Evolutionary conservation across 305 asterid species (phyloP).

Genomic region (Petunia hybrid): DNA sequence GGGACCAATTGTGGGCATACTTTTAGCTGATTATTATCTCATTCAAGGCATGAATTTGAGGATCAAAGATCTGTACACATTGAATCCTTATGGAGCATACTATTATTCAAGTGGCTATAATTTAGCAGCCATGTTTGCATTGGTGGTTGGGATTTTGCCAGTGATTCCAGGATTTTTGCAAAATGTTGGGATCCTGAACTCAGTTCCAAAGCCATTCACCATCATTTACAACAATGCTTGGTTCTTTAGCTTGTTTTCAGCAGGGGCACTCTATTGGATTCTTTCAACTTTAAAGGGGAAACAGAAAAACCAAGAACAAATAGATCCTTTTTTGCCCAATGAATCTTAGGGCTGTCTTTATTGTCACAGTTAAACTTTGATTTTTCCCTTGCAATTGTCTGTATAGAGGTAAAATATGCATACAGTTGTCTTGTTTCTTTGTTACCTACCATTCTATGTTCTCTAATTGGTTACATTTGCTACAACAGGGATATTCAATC

Average conservation of each 20-base stretch:
- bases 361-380: not conserved
- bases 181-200: conserved; percentile 63
- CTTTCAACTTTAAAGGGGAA: conserved; percentile 42
- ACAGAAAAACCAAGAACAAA: conserved; percentile 21
- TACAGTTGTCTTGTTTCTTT: not conserved
- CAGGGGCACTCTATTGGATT: conserved; percentile 65
- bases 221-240: conserved; percentile 78
- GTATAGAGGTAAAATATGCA: not conserved
- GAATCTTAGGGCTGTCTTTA: conserved; percentile 28
- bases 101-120: conserved; percentile 74
- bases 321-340: conserved; percentile 52
- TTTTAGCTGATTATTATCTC: conserved; percentile 75
- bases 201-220: conserved; percentile 40
- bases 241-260: conserved; percentile 79
- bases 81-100: conserved; percentile 65
- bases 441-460: too few relatives aligned
- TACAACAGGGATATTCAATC: too few relatives aligned
- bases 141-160: conserved; percentile 74
- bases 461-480: too few relatives aligned
- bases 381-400: too few relatives aligned
- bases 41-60: conserved; percentile 50
- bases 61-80: conserved; percentile 57
- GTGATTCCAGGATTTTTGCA: conserved; percentile 87
- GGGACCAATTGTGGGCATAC: conserved; percentile 79
- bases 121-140: conserved; percentile 61